Evolutionary conservation across 2,329 filamentous ascomycete genomes (phyloP).

Genomic region (Penicillium psychrosexuale): DNA sequence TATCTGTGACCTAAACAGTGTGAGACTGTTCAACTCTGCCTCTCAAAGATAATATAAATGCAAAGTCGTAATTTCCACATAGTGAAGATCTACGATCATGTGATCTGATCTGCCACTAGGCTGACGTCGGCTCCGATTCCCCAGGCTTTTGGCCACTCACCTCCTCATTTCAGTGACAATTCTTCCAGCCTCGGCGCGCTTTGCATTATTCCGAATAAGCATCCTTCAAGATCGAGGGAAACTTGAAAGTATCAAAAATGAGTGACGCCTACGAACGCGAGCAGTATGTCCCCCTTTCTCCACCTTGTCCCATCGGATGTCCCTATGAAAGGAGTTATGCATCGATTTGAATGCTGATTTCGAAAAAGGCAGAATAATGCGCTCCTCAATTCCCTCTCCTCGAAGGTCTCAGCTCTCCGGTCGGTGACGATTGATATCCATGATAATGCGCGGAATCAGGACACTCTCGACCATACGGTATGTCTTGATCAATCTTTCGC

Average conservation of each 20-base stretch:
- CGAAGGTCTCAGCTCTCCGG: conserved; percentile 87
- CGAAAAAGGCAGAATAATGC: conserved; percentile 77
- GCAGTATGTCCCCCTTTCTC: conserved; percentile 45
- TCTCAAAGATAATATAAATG: too few relatives aligned
- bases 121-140: conserved; percentile 5
- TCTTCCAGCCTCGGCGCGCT: not conserved
- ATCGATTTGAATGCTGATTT: not conserved
- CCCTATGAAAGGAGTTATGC: not conserved
- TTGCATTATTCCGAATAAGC: not conserved
- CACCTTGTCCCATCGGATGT: not conserved
- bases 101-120: not conserved
- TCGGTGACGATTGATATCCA: conserved; percentile 97
- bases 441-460: conserved; percentile 86
- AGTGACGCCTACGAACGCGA: conserved; percentile 76
- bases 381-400: conserved; percentile 83
- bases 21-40: not conserved
- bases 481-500: conserved; percentile 29
- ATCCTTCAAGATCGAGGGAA: not conserved
- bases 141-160: conserved; percentile 2
- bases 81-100: conserved; percentile 1
- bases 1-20: too few relatives aligned
- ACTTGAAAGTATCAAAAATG: conserved; percentile 47
- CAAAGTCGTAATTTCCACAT: not conserved
- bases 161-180: not conserved
- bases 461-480: conserved; percentile 84